Base-by-base conservation (phyloP, 352 stramenopile species). In the Pythium phragmitis region DNA sequence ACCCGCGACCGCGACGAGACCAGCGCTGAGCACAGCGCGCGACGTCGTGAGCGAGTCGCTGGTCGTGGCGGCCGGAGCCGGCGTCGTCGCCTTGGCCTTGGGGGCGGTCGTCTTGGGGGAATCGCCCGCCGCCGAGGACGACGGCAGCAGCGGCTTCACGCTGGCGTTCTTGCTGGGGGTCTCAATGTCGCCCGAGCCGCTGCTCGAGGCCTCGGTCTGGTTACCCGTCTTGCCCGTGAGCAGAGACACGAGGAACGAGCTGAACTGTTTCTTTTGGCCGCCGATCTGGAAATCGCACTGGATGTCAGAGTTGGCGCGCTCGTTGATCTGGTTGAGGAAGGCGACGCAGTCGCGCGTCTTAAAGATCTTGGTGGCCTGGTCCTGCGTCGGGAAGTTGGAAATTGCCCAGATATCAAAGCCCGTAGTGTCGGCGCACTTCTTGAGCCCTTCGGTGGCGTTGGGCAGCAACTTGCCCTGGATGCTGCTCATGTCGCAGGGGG, bases 311-410 rank as follows among this genome's bases (percentile, higher is more conserved):
- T 90, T 90, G 60, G 81, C 81, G 48, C 74, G 37, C 55, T 85
- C 55, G 67, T 79, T 87, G 49, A 90, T 71, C 65, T 90, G 81
- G 71, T 90, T 90, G 62, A 88, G 41, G 61, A 80, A 88, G 43
- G 86, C 79, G 26, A 84, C 80, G 68, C 81, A 90, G 56, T 75
- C 77, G 43, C 72, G 74, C 34, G 74, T 77, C 60, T 74, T 71
- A 33, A 73, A 72, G 37, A 90, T 63, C 37, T 59, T 70, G 49
- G 81, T 45, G 11, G 74, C 76, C 66, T 88, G 72, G 7, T 68
- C 59, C 41, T 73, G 64, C 9, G 74, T 88, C 7, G 81, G 79
- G 52, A 87, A 80, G 9, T 39, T 39, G 7, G 12, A 54, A 33
- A 82, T 30, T 9, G 54, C 30, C 56, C 75, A 90, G 30, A 90